A percentile compares a stretch with the other conserved stretches of the same genome.
Conservation (phyloP, 192 early-diverging fungal species). For the Backusella tarrabulga region DNA sequence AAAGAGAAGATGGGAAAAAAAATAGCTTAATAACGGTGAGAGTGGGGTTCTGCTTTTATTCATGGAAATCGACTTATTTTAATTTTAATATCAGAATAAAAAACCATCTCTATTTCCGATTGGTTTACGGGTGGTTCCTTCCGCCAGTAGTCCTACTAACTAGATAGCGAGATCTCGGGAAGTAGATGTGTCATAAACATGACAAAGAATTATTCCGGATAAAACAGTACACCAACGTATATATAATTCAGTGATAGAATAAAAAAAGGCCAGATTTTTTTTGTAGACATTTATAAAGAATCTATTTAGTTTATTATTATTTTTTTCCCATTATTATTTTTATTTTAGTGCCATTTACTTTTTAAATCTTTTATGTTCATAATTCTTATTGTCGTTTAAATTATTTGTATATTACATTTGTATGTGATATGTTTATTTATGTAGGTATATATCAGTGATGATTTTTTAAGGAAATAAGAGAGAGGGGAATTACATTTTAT, state of each 20-base stretch:
- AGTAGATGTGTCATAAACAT: background rate
- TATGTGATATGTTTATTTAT: background rate
- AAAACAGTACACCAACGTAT: no score
- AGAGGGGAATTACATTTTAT: background rate
- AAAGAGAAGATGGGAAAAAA: background rate
- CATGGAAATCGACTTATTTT: background rate
- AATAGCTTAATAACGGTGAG: background rate
- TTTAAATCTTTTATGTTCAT: background rate
- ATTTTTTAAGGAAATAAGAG: background rate
- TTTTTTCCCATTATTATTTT: background rate
- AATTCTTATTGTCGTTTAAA: no score
- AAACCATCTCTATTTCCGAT: background rate
- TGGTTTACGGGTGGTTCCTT: background rate
- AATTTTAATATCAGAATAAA: background rate
- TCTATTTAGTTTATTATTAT: background rate
- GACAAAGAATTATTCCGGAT: background rate
- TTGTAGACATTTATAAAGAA: background rate
- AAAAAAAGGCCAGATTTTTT: background rate
- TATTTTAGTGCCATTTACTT: background rate
- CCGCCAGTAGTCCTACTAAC: background rate
- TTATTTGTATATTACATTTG: no score
- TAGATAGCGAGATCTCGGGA: background rate
- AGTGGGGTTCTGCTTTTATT: background rate
- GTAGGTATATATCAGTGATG: background rate
- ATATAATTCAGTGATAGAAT: no score